Conservation (phyloP, 2,329 filamentous ascomycete species). For the Paraphaeosphaeria sporulosa region DNA sequence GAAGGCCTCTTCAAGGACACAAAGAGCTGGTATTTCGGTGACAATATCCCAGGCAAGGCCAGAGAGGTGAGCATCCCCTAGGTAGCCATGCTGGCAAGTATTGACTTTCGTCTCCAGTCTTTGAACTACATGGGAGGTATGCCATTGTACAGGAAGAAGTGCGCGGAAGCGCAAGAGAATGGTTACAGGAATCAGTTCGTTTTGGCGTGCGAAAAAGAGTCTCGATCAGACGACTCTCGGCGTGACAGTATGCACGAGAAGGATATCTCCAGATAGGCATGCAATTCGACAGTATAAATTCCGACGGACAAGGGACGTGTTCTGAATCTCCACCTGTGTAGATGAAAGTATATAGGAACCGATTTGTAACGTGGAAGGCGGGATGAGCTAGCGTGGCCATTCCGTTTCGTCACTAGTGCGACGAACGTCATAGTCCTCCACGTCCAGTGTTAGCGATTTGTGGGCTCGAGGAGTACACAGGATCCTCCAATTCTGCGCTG, state of each 20-base stretch:
- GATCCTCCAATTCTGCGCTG: background rate
- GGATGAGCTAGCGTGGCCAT: background rate
- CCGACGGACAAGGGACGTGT: background rate
- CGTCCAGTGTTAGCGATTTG: background rate
- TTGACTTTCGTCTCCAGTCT: background rate
- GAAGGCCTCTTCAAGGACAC: constrained; percentile 44
- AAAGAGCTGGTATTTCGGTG: constrained; percentile 46
- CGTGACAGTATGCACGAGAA: background rate
- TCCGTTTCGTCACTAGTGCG: background rate
- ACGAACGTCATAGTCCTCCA: background rate
- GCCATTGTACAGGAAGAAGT: background rate
- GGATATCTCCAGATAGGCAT: background rate
- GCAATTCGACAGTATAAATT: background rate
- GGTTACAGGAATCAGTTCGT: background rate
- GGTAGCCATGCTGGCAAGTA: background rate
- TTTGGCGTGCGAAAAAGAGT: background rate
- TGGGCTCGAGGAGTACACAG: background rate
- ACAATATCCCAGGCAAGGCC: constrained; percentile 38
- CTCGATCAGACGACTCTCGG: background rate
- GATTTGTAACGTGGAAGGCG: background rate
- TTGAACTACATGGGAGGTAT: background rate
- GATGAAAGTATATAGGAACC: background rate
- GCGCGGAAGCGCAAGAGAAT: background rate
- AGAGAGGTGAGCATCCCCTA: background rate
- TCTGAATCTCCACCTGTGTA: background rate